These are phyloP conservation scores for Coemansia sp. DNA, from an alignment of 192 early-diverging fungal species.

Conservation along the genomic window DNA sequence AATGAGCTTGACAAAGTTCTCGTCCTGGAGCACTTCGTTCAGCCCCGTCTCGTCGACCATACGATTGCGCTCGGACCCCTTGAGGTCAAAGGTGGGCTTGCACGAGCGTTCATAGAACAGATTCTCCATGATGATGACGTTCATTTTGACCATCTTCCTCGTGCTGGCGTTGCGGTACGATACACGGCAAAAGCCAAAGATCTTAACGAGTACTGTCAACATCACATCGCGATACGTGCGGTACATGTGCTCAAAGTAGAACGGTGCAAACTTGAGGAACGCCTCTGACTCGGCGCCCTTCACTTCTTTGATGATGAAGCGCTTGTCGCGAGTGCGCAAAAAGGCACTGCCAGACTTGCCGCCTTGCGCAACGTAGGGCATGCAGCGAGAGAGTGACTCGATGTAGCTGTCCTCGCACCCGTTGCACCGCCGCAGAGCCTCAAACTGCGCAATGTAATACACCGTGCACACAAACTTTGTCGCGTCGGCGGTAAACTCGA, in stretches of 20 bases:
- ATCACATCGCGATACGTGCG: conserved; percentile 49
- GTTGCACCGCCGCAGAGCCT: conserved; percentile 78
- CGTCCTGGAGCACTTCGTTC: conserved; percentile 88
- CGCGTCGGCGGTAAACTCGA: conserved; percentile 68
- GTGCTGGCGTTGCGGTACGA: conserved; percentile 81
- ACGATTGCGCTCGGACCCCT: conserved; percentile 92
- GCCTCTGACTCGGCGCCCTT: conserved; percentile 80
- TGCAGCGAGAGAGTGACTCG: conserved; percentile 83
- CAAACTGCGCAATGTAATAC: conserved; percentile 91
- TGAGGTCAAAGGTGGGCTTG: conserved; percentile 82
- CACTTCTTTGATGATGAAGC: conserved; percentile 89
- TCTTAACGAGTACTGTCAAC: conserved; percentile 81
- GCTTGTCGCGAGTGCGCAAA: conserved; percentile 86
- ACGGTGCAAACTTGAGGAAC: conserved; percentile 84
- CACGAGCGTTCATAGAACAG: conserved; percentile 81
- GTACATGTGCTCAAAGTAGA: conserved; percentile 80
- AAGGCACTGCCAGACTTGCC: conserved; percentile 93
- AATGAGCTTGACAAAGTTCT: conserved; percentile 78
- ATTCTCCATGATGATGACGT: conserved; percentile 95
- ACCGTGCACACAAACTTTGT: conserved; percentile 85
- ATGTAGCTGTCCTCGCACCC: conserved; percentile 81
- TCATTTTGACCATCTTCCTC: conserved; percentile 82
- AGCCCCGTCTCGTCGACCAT: conserved; percentile 85
- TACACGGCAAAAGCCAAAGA: conserved; percentile 91
- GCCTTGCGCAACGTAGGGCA: conserved; percentile 77